Evolutionary conservation across 2,329 filamentous ascomycete species (phyloP).

Genomic region (Cladophialophora psammophila): DNA sequence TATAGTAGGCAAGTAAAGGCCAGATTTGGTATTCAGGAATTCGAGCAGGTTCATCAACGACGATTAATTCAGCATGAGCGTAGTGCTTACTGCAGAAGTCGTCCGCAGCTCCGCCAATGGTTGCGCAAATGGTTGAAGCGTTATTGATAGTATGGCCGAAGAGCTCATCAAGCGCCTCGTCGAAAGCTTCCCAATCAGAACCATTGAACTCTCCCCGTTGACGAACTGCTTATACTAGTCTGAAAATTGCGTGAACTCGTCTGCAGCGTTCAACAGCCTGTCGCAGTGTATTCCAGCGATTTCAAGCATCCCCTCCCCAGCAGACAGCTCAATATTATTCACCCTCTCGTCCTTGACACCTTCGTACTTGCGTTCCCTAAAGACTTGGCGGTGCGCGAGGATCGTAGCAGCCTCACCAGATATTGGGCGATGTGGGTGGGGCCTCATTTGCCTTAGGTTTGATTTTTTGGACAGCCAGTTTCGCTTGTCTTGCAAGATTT

Average conservation of each 20-base stretch:
- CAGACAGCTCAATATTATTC: constrained; percentile 19
- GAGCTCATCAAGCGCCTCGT: not conserved
- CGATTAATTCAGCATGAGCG: constrained; percentile 18
- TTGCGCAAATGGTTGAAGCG: constrained; percentile 21
- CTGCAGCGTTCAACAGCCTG: not conserved
- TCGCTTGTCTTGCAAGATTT: not conserved
- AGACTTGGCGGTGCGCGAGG: not conserved
- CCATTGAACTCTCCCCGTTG: not conserved
- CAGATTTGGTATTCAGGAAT: constrained; percentile 24
- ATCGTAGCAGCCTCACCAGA: constrained; percentile 1
- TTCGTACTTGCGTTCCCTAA: constrained; percentile 9
- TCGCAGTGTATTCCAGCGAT: constrained; percentile 14
- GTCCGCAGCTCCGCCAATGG: constrained; percentile 22
- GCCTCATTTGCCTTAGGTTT: not conserved
- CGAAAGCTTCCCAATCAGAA: not conserved
- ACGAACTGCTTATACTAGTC: not conserved
- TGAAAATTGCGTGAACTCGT: not conserved
- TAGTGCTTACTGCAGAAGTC: not conserved
- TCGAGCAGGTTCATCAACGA: constrained; percentile 26
- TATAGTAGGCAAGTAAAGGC: constrained; percentile 22
- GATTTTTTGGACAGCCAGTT: not conserved
- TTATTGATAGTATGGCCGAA: constrained; percentile 13
- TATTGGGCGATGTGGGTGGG: not conserved
- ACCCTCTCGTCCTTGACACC: constrained; percentile 20
- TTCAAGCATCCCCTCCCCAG: constrained; percentile 18